phyloP scores from a whole-genome alignment of 1,284 basidiomycete genomes.

The Paramarasmius palmivorus region DNA sequence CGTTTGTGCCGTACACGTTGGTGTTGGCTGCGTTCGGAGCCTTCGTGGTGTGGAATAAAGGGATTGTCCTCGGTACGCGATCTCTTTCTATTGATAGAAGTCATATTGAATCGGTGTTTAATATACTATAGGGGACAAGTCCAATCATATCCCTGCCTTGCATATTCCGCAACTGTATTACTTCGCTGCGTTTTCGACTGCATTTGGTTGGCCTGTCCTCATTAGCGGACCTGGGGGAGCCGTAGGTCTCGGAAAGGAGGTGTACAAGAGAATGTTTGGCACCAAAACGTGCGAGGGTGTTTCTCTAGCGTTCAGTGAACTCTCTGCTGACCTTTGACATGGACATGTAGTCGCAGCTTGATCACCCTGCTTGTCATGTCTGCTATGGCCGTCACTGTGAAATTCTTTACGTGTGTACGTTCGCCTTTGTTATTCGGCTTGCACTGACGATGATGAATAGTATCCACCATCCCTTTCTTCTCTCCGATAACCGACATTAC shows the following conservation, averaged over 20 bases:
- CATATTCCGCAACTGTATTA: constrained; percentile 91
- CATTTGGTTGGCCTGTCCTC: constrained; percentile 77
- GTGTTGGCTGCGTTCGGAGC: constrained; percentile 60
- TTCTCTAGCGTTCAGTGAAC: constrained; percentile 17
- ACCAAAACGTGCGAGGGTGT: constrained; percentile 47
- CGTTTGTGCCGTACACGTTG: constrained; percentile 62
- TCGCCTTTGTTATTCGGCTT: constrained; percentile 16
- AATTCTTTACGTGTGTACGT: constrained; percentile 72
- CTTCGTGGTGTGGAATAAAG: constrained; percentile 87
- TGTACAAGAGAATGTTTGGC: constrained; percentile 66
- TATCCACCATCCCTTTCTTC: constrained; percentile 89
- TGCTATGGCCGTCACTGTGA: constrained; percentile 64
- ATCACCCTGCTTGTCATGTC: constrained; percentile 46
- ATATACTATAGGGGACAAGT: constrained; percentile 77
- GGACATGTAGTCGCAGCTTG: constrained; percentile 47
- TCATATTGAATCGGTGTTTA: neutral
- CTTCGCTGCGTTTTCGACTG: constrained; percentile 76
- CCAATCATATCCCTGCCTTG: constrained; percentile 81
- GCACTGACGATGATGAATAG: constrained; percentile 39
- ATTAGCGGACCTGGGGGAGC: constrained; percentile 54
- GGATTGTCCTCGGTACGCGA: constrained; percentile 83
- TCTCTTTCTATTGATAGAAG: neutral
- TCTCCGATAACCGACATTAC: constrained; percentile 94
- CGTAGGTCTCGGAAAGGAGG: constrained; percentile 43
- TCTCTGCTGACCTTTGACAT: constrained; percentile 12